These are phyloP conservation scores for Sporothrix curviconia DNA, from an alignment of 2,329 filamentous ascomycete genomes.

Conservation along the genomic window DNA sequence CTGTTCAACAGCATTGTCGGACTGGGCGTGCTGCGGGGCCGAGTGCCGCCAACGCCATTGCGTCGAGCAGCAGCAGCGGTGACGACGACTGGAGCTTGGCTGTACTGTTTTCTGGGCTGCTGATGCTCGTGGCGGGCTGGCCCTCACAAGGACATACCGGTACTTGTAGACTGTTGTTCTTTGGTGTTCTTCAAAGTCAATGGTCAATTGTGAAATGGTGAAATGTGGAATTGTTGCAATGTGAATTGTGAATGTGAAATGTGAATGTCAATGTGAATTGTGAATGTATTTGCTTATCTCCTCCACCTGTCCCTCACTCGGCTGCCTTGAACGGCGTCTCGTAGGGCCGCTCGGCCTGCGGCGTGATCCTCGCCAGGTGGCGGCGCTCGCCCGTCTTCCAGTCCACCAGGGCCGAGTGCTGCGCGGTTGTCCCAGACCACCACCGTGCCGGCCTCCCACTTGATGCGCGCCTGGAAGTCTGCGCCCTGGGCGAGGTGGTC, in stretches of 20 bases:
- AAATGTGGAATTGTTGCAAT: too few species aligned
- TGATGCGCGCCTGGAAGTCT: slow-evolving; percentile 67
- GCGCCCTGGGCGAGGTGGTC: slow-evolving; percentile 66
- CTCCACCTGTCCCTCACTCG: too few species aligned
- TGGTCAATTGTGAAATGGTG: too few species aligned
- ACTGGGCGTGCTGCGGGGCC: not conserved
- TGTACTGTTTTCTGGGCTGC: not conserved
- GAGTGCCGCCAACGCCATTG: not conserved
- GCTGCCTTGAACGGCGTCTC: slow-evolving; percentile 58
- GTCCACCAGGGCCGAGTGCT: slow-evolving; percentile 72
- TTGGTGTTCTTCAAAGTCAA: too few species aligned
- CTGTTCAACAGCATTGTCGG: not conserved
- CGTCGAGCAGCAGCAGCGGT: not conserved
- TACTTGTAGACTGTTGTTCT: not conserved
- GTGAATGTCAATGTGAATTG: too few species aligned
- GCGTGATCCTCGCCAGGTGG: slow-evolving; percentile 75
- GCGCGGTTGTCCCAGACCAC: slow-evolving; percentile 79
- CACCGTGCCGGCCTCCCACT: slow-evolving; percentile 73
- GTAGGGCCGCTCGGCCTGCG: slow-evolving; percentile 70
- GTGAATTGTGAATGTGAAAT: too few species aligned
- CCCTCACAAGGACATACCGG: not conserved
- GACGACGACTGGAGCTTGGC: not conserved
- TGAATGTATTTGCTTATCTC: too few species aligned
- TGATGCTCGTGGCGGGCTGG: not conserved
- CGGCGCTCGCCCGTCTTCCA: slow-evolving; percentile 74